These are phyloP conservation scores for Citrus inodora DNA, from an alignment of 345 rosid genomes.

Conservation along the genomic window DNA sequence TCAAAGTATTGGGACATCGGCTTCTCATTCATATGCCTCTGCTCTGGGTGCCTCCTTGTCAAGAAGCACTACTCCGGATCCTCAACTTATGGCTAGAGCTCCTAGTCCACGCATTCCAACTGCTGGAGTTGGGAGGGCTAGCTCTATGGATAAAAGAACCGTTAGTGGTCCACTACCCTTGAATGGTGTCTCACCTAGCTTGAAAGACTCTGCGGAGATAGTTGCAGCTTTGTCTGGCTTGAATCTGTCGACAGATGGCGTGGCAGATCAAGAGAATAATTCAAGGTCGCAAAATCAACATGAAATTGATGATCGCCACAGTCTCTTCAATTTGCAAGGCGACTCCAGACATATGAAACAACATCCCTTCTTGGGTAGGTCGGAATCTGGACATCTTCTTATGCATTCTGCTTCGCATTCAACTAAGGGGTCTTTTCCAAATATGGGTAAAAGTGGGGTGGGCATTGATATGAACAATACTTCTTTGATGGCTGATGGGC, in stretches of 20 bases:
- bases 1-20: constrained; percentile 34
- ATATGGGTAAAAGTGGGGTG: constrained; percentile 11
- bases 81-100: constrained; percentile 53
- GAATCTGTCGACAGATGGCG: constrained; percentile 42
- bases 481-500: constrained; percentile 19
- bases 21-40: constrained; percentile 55
- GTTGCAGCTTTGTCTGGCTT: constrained; percentile 53
- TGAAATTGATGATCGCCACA: constrained; percentile 33
- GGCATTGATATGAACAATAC: constrained; percentile 7
- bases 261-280: constrained; percentile 37
- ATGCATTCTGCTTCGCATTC: constrained; percentile 17
- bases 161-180: constrained; percentile 29
- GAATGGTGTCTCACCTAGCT: constrained; percentile 34
- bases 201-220: constrained; percentile 39
- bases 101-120: constrained; percentile 60
- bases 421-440: constrained; percentile 11
- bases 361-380: constrained; percentile 22
- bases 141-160: constrained; percentile 46
- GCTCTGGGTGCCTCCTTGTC: constrained; percentile 61
- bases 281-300: constrained; percentile 24
- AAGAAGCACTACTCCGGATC: constrained; percentile 62
- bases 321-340: constrained; percentile 35
- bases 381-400: constrained; percentile 19
- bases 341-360: constrained; percentile 27
- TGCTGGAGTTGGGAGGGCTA: constrained; percentile 49